Conservation (phyloP, 208 protist species). For the Hexamita inflata region DNA sequence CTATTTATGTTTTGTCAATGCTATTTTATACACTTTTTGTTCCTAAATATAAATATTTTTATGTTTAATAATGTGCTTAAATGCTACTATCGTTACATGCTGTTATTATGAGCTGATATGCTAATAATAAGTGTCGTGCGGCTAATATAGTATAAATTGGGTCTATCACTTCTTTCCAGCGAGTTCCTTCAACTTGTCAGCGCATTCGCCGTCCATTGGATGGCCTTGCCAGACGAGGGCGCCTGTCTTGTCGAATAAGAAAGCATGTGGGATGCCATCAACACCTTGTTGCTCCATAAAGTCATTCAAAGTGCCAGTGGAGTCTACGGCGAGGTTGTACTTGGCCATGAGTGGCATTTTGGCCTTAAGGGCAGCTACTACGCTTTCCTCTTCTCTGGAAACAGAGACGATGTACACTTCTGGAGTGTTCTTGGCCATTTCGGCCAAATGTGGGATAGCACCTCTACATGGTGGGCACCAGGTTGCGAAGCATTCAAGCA, state of each 20-base stretch:
- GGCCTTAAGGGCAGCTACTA: not conserved
- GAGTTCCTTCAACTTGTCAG: not conserved
- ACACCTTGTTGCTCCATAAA: not conserved
- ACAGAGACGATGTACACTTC: constrained; percentile 16
- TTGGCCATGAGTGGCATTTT: constrained; percentile 13
- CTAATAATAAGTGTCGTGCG: too few species aligned
- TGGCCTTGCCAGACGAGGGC: not conserved
- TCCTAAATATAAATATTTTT: too few species aligned
- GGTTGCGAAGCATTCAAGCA: constrained; percentile 19
- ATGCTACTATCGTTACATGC: too few species aligned
- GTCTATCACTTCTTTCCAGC: too few species aligned
- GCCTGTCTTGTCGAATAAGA: constrained; percentile 15
- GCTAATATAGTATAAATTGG: too few species aligned
- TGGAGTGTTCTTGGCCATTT: not conserved
- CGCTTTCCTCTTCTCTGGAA: not conserved
- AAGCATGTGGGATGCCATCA: not conserved
- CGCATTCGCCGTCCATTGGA: not conserved
- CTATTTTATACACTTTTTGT: too few species aligned
- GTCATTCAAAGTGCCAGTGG: not conserved
- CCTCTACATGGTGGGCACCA: constrained; percentile 24
- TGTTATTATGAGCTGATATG: too few species aligned
- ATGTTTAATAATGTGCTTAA: too few species aligned
- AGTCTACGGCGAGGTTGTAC: constrained; percentile 13
- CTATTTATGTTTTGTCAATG: too few species aligned
- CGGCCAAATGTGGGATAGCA: constrained; percentile 12